Evolutionary conservation across 192 early-diverging fungal species (phyloP), one percentile per base, ranked within the genome.

Genomic region (Dimargaris xerosporica): DNA sequence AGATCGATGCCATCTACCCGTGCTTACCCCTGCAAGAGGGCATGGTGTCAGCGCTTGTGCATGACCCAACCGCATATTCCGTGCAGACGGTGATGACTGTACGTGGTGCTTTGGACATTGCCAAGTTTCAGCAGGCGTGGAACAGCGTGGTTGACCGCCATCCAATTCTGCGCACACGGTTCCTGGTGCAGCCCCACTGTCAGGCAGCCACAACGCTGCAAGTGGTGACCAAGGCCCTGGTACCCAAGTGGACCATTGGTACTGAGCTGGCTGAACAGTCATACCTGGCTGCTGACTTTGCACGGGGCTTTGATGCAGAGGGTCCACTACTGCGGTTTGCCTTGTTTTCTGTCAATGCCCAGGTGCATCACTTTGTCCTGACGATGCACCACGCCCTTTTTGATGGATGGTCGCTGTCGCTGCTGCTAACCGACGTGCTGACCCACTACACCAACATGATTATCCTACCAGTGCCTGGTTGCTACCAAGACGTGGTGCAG

Each of bases 331-430:
- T 60, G 28, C 58, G 58, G 34, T 43, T 60, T 13, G 58, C 19
- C 58, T 39, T 60, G 17, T 60, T 60, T 43, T 0, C 6, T 0
- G 16, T 44, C 19, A 21, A 6, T 25, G 4, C 30, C 19, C 16
- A 21, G 16, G 17, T 15, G 13, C n/a, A 60, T n/a, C 34, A 41
- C 17, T n/a, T 60, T 23, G n/a, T 60, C 17, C 7, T 60, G 16
- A 31, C 58, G 21, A 15, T 60, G 13, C 58, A 60, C 58, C 58
- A 60, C 42, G 58, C 58, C 58, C 15, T 60, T 0, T 21, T 43
- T 4, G 58, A 60, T 41, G 58, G 58, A 0, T 60, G 58, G 58
- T 60, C 58, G 10, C n/a, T 19, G 21, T 15, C 28, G 17, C 39
- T 60, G 19, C 12, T 41, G 4, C 15, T 43, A 9, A 26, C 31